phyloP scores from a whole-genome alignment of 164 flowering plant genomes.

The Liriodendron chinense region DNA sequence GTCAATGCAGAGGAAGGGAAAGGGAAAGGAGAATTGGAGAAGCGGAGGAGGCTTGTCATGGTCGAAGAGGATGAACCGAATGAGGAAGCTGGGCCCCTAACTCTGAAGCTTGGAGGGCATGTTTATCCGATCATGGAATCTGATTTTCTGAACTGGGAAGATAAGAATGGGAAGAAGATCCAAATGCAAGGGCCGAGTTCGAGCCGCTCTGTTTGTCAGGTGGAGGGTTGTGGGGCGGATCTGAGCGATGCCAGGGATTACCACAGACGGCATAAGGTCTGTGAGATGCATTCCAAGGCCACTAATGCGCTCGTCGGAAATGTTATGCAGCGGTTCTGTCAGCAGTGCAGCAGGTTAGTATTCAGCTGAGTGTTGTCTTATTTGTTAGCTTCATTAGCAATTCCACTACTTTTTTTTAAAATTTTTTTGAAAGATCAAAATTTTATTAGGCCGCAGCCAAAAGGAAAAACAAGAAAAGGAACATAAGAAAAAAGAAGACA shows the following conservation, averaged over 20 bases:
- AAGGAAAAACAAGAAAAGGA: no score
- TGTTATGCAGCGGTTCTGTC: constrained; percentile 92
- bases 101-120: constrained; percentile 71
- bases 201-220: constrained; percentile 79
- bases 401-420: background rate
- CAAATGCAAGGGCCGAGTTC: constrained; percentile 39
- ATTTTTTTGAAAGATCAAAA: no score
- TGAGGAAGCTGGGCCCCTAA: constrained; percentile 50
- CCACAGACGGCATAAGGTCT: constrained; percentile 90
- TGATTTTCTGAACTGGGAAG: constrained; percentile 41
- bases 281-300: constrained; percentile 89
- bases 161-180: constrained; percentile 56
- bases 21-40: constrained; percentile 49
- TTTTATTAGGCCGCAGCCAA: no score
- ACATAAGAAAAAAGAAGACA: no score
- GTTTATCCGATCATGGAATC: constrained; percentile 35
- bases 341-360: constrained; percentile 93
- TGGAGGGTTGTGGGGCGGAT: constrained; percentile 75
- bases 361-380: background rate
- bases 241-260: constrained; percentile 79
- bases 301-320: constrained; percentile 66
- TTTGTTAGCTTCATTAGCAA: background rate
- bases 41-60: constrained; percentile 50
- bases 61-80: constrained; percentile 39
- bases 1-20: constrained; percentile 17